These are phyloP conservation scores for Neoscytalidium dimidiatum DNA, from an alignment of 2,329 filamentous ascomycete species.

Conservation along the genomic window DNA sequence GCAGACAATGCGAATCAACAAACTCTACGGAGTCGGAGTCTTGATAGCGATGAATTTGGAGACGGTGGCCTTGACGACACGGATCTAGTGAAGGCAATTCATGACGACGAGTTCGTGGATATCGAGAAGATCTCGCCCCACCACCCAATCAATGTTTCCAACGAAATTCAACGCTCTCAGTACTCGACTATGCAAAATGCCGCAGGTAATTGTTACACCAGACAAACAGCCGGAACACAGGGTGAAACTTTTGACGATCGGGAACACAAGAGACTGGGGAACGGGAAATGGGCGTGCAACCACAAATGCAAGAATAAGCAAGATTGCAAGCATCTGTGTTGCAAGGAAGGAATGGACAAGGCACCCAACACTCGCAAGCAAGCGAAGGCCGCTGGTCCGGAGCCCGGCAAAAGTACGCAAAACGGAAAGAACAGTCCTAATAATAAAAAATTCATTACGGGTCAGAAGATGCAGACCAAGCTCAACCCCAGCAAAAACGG, in stretches of 20 bases:
- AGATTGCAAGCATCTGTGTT: slow-evolving; percentile 71
- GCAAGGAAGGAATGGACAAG: slow-evolving; percentile 69
- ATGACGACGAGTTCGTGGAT: slow-evolving; percentile 30
- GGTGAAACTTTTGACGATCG: slow-evolving; percentile 12
- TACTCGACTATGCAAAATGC: slow-evolving; percentile 1
- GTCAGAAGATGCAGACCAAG: not conserved
- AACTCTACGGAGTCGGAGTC: not conserved
- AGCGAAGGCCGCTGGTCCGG: not conserved
- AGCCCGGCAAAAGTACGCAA: slow-evolving; percentile 15
- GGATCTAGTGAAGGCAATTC: slow-evolving; percentile 47
- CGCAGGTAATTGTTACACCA: not conserved
- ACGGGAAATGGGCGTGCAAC: slow-evolving; percentile 74
- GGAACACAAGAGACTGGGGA: slow-evolving; percentile 59
- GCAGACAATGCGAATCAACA: slow-evolving; percentile 22
- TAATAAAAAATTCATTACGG: slow-evolving; percentile 15
- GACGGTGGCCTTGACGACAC: slow-evolving; percentile 56
- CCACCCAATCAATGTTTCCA: slow-evolving; percentile 18
- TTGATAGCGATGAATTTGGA: slow-evolving; percentile 51
- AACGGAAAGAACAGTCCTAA: slow-evolving; percentile 4
- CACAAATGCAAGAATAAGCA: slow-evolving; percentile 67
- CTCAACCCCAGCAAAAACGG: not conserved
- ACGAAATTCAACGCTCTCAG: not conserved
- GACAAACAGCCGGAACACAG: slow-evolving; percentile 20
- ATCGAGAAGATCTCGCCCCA: slow-evolving; percentile 48
- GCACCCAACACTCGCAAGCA: slow-evolving; percentile 48